These are phyloP conservation scores for Tricholoma hemisulphureum DNA, from an alignment of 768 basidiomycete genomes.

Conservation along the genomic window DNA sequence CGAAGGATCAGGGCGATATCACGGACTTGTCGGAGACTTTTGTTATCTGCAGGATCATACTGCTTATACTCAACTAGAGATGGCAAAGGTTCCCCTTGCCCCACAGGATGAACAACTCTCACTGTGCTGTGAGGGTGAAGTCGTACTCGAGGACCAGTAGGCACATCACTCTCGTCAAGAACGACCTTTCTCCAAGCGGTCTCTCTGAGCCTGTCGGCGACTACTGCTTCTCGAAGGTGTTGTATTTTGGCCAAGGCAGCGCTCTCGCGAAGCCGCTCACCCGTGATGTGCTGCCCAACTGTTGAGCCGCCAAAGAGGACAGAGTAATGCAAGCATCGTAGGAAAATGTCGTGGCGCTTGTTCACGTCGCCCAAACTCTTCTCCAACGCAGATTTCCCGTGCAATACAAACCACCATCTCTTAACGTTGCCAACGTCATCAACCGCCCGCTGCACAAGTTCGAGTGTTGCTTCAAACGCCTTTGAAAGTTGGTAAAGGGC, in stretches of 20 bases:
- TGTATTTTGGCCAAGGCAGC: neutral
- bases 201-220: neutral
- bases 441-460: neutral
- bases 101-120: neutral
- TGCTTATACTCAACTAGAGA: conserved; percentile 1
- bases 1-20: conserved; percentile 3
- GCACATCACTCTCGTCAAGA: neutral
- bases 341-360: conserved; percentile 3
- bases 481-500: conserved; percentile 1
- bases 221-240: neutral
- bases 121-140: conserved; percentile 3
- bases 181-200: neutral
- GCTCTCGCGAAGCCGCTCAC: conserved; percentile 2
- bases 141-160: neutral
- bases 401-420: conserved; percentile 6
- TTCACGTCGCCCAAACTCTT: conserved; percentile 2
- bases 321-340: conserved; percentile 7
- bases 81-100: neutral
- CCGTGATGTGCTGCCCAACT: conserved; percentile 1
- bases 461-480: neutral
- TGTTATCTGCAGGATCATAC: conserved; percentile 5
- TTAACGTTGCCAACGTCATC: neutral
- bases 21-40: conserved; percentile 2
- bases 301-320: conserved; percentile 3
- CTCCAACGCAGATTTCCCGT: conserved; percentile 3